phyloP scores from a whole-genome alignment of 805 yeast genomes.

The Kregervanrija delftensis region DNA sequence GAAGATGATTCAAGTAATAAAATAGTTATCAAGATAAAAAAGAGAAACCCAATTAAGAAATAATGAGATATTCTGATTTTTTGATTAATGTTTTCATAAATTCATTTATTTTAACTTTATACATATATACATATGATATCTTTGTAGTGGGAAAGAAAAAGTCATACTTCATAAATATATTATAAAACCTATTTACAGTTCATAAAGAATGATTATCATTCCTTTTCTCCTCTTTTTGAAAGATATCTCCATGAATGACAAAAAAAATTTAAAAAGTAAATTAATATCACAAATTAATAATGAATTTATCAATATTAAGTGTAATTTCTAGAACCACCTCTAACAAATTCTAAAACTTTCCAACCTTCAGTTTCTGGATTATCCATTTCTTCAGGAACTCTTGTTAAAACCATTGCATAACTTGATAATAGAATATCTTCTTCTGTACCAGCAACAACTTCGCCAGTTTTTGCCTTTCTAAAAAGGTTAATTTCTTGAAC shows the following conservation, averaged over 20 bases:
- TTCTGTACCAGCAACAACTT: constrained; percentile 92
- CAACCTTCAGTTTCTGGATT: constrained; percentile 93
- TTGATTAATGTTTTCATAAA: too few species aligned
- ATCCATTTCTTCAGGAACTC: constrained; percentile 87
- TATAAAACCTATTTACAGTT: too few species aligned
- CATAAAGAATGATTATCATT: too few species aligned
- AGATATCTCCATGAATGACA: too few species aligned
- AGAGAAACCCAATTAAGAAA: constrained; percentile 3
- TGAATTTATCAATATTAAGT: constrained; percentile 28
- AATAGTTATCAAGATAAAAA: not conserved
- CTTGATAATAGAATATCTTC: constrained; percentile 87
- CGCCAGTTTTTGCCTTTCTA: constrained; percentile 86
- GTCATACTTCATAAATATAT: too few species aligned
- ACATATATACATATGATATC: too few species aligned
- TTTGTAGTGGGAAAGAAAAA: too few species aligned
- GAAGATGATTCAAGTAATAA: not conserved
- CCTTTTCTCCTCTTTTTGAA: too few species aligned
- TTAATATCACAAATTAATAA: too few species aligned
- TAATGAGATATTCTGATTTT: too few species aligned
- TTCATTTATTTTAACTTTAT: too few species aligned
- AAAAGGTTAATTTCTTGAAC: constrained; percentile 93
- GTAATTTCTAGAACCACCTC: constrained; percentile 88
- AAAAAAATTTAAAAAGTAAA: too few species aligned
- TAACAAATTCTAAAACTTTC: constrained; percentile 90
- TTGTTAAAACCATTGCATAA: constrained; percentile 93